Conservation (phyloP, 129 eudicot genomes). For the Sambucus nigra region DNA sequence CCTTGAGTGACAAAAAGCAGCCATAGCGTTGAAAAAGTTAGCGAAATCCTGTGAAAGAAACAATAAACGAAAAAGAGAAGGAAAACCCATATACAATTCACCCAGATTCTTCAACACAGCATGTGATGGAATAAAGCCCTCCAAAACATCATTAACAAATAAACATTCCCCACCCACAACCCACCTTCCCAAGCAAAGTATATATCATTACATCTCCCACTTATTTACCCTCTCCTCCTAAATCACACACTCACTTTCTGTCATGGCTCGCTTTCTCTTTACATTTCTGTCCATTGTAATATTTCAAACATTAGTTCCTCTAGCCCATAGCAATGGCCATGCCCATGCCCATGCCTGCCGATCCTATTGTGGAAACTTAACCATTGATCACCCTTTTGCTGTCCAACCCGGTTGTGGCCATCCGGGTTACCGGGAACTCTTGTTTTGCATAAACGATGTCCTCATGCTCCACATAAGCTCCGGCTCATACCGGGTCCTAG, state of each 20-base stretch:
- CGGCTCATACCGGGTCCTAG: constrained; percentile 75
- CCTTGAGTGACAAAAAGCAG: constrained; percentile 15
- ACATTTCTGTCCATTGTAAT: constrained; percentile 5
- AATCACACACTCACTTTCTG: background rate
- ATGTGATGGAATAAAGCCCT: constrained; percentile 20
- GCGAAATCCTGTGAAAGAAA: constrained; percentile 23
- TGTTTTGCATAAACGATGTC: constrained; percentile 85
- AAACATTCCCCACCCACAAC: background rate
- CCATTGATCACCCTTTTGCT: constrained; percentile 83
- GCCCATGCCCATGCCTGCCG: constrained; percentile 50
- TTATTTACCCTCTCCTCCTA: background rate
- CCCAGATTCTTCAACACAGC: constrained; percentile 30
- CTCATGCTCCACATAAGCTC: constrained; percentile 91
- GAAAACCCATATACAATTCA: constrained; percentile 44
- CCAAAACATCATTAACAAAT: background rate
- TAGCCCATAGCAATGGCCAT: constrained; percentile 20
- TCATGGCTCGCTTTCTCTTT: constrained; percentile 29
- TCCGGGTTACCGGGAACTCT: constrained; percentile 60
- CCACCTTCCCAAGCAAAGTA: constrained; percentile 46
- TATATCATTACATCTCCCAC: constrained; percentile 17
- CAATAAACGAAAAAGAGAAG: constrained; percentile 12
- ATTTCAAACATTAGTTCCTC: constrained; percentile 12
- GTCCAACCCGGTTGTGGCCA: constrained; percentile 85
- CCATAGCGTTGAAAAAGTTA: constrained; percentile 25
- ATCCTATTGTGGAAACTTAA: constrained; percentile 82